Evolutionary conservation across 805 yeast species (phyloP).

Genomic region (Debaryomyces castellii): DNA sequence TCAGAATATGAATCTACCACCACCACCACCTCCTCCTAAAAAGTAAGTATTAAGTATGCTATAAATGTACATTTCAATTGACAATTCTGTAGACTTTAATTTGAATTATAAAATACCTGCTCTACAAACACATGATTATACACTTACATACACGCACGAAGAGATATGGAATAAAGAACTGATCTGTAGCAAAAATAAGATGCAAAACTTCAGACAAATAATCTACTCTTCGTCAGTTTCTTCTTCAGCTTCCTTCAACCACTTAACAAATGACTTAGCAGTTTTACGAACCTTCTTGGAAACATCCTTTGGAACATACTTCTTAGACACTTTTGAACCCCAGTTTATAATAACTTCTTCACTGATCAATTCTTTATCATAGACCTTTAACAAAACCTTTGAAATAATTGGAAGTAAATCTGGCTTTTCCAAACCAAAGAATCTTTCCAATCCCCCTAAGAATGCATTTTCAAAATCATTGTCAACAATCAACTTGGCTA

Average conservation of each 20-base stretch:
- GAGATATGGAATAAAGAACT: background rate
- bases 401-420: slow-evolving; percentile 69
- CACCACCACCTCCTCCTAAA: slow-evolving; percentile 18
- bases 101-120: background rate
- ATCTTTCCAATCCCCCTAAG: slow-evolving; percentile 94
- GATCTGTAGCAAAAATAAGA: background rate
- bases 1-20: slow-evolving; percentile 8
- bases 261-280: slow-evolving; percentile 90
- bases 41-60: background rate
- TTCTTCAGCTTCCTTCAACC: slow-evolving; percentile 94
- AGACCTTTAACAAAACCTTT: slow-evolving; percentile 75
- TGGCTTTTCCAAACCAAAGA: slow-evolving; percentile 79
- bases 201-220: background rate
- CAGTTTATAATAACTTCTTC: slow-evolving; percentile 81
- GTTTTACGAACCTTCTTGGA: slow-evolving; percentile 94
- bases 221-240: slow-evolving; percentile 64
- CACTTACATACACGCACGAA: background rate
- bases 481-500: slow-evolving; percentile 67
- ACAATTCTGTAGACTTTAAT: background rate
- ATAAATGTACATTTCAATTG: background rate
- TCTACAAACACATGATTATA: background rate
- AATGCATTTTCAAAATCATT: slow-evolving; percentile 80
- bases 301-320: slow-evolving; percentile 87
- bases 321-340: slow-evolving; percentile 91
- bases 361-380: slow-evolving; percentile 78